These are phyloP conservation scores for Trichoderma endophyticum DNA, from an alignment of 2,329 filamentous ascomycete genomes.

Conservation along the genomic window DNA sequence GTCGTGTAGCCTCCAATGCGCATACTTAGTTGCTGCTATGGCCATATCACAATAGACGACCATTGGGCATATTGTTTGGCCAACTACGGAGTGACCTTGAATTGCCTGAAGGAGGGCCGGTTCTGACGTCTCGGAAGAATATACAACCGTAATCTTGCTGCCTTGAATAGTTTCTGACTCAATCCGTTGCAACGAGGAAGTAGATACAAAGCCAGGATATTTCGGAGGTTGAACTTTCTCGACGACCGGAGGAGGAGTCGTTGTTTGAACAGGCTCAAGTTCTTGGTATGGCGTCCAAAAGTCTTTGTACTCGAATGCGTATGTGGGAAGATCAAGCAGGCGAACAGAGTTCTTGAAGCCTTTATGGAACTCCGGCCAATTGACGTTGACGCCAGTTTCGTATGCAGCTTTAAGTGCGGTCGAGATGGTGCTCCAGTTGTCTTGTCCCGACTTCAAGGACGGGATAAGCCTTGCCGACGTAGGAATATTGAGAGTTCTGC, in stretches of 20 bases:
- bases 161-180: background rate
- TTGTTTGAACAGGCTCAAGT: background rate
- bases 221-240: background rate
- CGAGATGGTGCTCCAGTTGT: background rate
- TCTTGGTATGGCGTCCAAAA: constrained; percentile 3
- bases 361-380: background rate
- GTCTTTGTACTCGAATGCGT: background rate
- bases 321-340: background rate
- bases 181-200: background rate
- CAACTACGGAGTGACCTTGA: background rate
- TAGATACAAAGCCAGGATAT: background rate
- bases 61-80: background rate
- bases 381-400: background rate
- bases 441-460: background rate
- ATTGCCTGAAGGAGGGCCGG: background rate
- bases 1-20: background rate
- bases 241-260: background rate
- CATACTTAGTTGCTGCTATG: background rate
- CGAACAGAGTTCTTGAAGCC: background rate
- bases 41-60: background rate
- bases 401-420: background rate
- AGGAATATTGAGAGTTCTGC: background rate
- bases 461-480: background rate
- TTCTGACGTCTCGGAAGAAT: background rate
- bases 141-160: background rate